These are phyloP conservation scores for Thuja plicata DNA, from an alignment of 83 land plant genomes.

Conservation along the genomic window DNA sequence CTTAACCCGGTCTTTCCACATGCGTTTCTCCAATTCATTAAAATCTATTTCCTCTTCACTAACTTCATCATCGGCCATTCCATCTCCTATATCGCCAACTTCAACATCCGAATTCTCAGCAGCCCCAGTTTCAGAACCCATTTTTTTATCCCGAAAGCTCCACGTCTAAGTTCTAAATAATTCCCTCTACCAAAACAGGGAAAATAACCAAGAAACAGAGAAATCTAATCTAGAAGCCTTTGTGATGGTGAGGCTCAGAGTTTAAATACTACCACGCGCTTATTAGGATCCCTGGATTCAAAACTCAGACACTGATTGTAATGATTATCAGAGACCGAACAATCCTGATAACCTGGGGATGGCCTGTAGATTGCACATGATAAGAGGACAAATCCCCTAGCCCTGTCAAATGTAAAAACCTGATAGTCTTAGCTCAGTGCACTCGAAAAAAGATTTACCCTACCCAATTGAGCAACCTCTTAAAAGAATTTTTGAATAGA, in stretches of 20 bases:
- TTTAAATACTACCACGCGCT: neutral
- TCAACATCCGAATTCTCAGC: slow-evolving; percentile 1
- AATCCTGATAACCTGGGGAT: neutral
- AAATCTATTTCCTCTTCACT: slow-evolving; percentile 74
- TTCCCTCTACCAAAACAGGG: neutral
- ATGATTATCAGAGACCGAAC: neutral
- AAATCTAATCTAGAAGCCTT: neutral
- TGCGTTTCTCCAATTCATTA: slow-evolving; percentile 56
- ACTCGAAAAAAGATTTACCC: neutral
- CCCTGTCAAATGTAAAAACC: neutral
- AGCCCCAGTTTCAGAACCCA: slow-evolving; percentile 1
- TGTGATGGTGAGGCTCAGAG: neutral
- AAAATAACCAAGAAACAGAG: neutral
- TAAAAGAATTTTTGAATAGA: neutral
- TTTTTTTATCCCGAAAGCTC: neutral
- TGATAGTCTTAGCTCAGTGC: neutral
- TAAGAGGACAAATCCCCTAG: neutral
- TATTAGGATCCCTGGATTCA: neutral
- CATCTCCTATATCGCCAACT: slow-evolving; percentile 16
- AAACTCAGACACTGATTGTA: neutral
- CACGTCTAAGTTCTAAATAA: neutral
- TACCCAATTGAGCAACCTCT: neutral
- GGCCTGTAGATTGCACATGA: neutral
- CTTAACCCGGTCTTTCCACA: slow-evolving; percentile 70
- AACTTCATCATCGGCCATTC: slow-evolving; percentile 50